These are phyloP conservation scores for Colletotrichum sp. DNA, from an alignment of 2,329 filamentous ascomycete species.

Conservation along the genomic window DNA sequence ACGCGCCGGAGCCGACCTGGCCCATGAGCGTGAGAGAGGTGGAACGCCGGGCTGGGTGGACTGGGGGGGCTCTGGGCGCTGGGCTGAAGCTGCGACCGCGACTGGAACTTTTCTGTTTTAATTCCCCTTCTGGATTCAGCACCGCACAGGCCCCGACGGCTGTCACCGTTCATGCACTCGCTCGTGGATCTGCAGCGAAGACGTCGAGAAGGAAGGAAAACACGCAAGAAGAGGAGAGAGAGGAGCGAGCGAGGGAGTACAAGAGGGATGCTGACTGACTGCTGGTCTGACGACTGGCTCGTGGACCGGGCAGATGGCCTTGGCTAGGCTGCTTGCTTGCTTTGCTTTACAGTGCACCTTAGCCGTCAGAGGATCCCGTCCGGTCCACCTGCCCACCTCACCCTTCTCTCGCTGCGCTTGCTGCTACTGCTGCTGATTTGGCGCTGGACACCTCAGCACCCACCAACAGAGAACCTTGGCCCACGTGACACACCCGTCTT, in stretches of 20 bases:
- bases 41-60: neutral
- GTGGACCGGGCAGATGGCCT: neutral
- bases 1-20: slow-evolving; percentile 21
- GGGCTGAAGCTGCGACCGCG: neutral
- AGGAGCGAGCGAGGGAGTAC: neutral
- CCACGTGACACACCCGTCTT: slow-evolving; percentile 3
- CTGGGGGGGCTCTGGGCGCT: neutral
- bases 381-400: neutral
- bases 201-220: neutral
- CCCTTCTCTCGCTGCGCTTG: neutral
- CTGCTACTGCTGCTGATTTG: neutral
- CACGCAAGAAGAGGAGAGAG: neutral
- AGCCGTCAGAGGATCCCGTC: neutral
- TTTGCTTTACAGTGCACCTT: neutral
- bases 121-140: neutral
- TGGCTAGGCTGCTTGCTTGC: neutral
- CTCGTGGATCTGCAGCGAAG: neutral
- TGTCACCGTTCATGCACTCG: neutral
- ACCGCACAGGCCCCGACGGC: neutral
- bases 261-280: neutral
- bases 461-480: slow-evolving; percentile 10
- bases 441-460: neutral
- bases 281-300: neutral
- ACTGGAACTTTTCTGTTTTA: neutral
- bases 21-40: neutral